Evolutionary conservation across 139 green algal genomes (phyloP).

Genomic region (Pycnococcus provasolii): DNA sequence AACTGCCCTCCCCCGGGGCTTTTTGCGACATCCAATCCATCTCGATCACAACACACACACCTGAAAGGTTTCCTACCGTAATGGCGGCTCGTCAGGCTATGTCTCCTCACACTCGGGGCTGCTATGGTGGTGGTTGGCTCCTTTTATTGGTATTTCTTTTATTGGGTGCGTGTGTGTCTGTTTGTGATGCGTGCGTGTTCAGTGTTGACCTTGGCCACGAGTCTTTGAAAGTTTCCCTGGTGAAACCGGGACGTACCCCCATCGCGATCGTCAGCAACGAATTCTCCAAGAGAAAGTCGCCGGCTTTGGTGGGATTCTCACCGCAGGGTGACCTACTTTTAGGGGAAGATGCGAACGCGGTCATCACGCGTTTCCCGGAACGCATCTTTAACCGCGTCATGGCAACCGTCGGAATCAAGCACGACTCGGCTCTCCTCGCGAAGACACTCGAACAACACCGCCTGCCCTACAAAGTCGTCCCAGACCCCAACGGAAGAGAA

Average conservation of each 20-base stretch:
- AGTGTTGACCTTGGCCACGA: slow-evolving; percentile 80
- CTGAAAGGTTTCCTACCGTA: no score
- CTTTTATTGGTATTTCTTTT: no score
- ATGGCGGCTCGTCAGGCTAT: no score
- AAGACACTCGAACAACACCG: slow-evolving; percentile 38
- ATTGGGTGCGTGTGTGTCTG: no score
- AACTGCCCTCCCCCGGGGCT: no score
- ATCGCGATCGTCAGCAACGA: slow-evolving; percentile 84
- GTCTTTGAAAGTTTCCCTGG: slow-evolving; percentile 81
- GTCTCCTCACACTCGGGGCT: no score
- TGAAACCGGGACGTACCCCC: slow-evolving; percentile 32
- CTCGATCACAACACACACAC: no score
- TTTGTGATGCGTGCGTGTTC: slow-evolving; percentile 14
- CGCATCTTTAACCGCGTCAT: slow-evolving; percentile 49
- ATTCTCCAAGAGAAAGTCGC: slow-evolving; percentile 82
- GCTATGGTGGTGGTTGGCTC: no score
- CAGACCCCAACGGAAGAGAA: slow-evolving; percentile 38
- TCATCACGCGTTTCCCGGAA: slow-evolving; percentile 62
- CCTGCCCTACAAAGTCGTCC: slow-evolving; percentile 60
- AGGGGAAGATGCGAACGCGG: slow-evolving; percentile 40
- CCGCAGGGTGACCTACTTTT: slow-evolving; percentile 71
- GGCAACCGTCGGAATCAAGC: slow-evolving; percentile 69
- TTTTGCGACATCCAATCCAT: no score
- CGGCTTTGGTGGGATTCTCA: slow-evolving; percentile 66
- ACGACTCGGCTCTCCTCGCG: slow-evolving; percentile 35